Evolutionary conservation across 192 early-diverging fungal genomes (phyloP), one percentile per base, ranked within the genome.

Genomic region (Thamnidium elegans): DNA sequence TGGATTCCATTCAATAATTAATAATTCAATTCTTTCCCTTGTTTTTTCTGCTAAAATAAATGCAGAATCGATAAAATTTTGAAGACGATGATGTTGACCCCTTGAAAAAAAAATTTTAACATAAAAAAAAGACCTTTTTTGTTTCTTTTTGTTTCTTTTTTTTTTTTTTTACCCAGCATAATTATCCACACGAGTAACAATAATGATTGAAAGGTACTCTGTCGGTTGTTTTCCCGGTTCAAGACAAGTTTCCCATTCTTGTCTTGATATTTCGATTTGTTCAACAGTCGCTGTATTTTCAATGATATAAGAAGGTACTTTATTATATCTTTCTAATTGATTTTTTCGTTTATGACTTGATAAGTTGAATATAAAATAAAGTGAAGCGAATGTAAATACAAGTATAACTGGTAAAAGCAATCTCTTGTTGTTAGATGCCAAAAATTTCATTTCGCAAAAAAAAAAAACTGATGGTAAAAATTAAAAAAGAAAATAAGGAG

Each of bases 91-190:
- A 45, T 68, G 56, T 60, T 74, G 72, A 42, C 50, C 43, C 19
- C 69, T 71, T 54, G 20, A 30, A 54, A 23, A 55, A 47, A 55
- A 26, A 4, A 31, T 39, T 48, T 3, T 20, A 30, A 31, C 34
- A 54, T 3, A 47, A 47, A n/a, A 11, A 47, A 15, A 47, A n/a
- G 11, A 47, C 3, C n/a, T n/a, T n/a, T n/a, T n/a, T n/a, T n/a
- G n/a, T n/a, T n/a, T n/a, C n/a, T n/a, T n/a, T n/a, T n/a, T n/a
- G n/a, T n/a, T n/a, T n/a, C n/a, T n/a, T n/a, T n/a, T n/a, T n/a
- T n/a, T n/a, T n/a, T n/a, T n/a, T n/a, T n/a, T n/a, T n/a, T 70
- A 70, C 69, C 69, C 72, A 45, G 72, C 72, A 65, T 74, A 74
- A 32, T 74, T 61, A 63, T 74, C 72, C 30, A 61, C 64, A 23